phyloP scores from a whole-genome alignment of 257 asterid genomes.

The Solanum acaule region DNA sequence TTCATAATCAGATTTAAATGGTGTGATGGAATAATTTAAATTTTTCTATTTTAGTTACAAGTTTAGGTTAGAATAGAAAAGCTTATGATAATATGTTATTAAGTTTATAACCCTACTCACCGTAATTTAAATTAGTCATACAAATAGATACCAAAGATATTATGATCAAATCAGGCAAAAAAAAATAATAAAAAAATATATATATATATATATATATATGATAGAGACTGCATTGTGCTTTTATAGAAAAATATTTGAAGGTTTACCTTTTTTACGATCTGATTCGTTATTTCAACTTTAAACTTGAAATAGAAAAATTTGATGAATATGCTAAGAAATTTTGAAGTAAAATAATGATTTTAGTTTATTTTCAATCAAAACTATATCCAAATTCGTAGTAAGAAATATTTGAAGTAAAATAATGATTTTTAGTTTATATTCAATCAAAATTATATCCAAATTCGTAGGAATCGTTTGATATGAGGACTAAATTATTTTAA shows the following conservation, averaged over 20 bases:
- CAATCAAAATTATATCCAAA: neutral
- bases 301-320: neutral
- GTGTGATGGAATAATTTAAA: neutral
- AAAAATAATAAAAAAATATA: too few species aligned
- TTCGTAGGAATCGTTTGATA: neutral
- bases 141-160: neutral
- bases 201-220: too few species aligned
- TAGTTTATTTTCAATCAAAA: neutral
- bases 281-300: neutral
- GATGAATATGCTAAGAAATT: neutral
- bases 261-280: neutral
- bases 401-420: neutral
- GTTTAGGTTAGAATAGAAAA: neutral
- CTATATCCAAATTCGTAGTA: neutral
- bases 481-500: neutral
- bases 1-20: neutral
- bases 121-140: neutral
- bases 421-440: neutral
- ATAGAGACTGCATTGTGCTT: neutral
- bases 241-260: neutral
- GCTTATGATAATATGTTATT: neutral
- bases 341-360: neutral
- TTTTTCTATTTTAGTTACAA: neutral
- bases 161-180: neutral
- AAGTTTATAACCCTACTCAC: neutral